Evolutionary conservation across 1,284 basidiomycete genomes (phyloP).

Genomic region (Irpex rosettiformis): DNA sequence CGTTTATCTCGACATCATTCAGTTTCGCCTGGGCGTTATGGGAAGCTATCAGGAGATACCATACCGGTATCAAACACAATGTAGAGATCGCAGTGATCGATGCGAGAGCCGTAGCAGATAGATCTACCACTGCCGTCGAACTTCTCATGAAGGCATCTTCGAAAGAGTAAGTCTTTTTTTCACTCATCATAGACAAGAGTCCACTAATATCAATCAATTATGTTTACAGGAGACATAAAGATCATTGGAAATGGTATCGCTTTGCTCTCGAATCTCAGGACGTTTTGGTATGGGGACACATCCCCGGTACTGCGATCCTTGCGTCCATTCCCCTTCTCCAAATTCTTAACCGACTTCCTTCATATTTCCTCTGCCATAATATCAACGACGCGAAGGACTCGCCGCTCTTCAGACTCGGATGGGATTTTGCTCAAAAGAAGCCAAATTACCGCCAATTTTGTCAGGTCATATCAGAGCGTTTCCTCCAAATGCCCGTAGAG

Average conservation of each 20-base stretch:
- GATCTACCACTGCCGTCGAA: constrained; percentile 62
- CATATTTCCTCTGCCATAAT: constrained; percentile 56
- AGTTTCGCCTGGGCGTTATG: constrained; percentile 77
- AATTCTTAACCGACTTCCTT: constrained; percentile 61
- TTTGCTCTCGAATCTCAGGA: constrained; percentile 71
- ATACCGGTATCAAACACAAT: constrained; percentile 64
- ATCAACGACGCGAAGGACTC: constrained; percentile 33
- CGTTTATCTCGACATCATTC: constrained; percentile 71
- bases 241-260: constrained; percentile 73
- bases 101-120: constrained; percentile 49
- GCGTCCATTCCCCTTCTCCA: constrained; percentile 64
- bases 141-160: constrained; percentile 48
- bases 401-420: constrained; percentile 47
- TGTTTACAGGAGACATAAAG: constrained; percentile 47
- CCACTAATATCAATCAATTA: too few relatives aligned
- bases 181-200: neutral
- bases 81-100: constrained; percentile 76
- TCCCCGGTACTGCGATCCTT: constrained; percentile 61
- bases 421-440: constrained; percentile 59
- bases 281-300: constrained; percentile 65
- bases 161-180: constrained; percentile 45
- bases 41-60: constrained; percentile 74
- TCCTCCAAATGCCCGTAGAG: constrained; percentile 50
- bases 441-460: constrained; percentile 67
- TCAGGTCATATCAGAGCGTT: constrained; percentile 59